Evolutionary conservation across 164 flowering plant genomes (phyloP), one percentile per base, ranked within the genome.

Genomic region (Umbilicus rupestris): DNA sequence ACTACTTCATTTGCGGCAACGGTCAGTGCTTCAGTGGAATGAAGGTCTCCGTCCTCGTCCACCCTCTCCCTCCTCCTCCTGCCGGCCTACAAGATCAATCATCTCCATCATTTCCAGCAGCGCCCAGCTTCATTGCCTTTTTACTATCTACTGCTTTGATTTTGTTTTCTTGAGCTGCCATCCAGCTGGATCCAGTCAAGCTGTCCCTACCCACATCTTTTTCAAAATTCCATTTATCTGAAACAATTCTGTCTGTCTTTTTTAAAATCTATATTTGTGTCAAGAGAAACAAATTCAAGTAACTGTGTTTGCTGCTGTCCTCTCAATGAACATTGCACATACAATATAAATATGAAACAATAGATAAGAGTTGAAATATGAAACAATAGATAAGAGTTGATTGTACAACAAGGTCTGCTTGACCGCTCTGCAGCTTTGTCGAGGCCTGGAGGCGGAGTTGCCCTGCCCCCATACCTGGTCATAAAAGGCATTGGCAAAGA

Each of bases 31-130:
- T 71, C 29, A 78, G 50, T 57, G 92, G 96, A 24, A 88, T 88
- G 96, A 88, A 88, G 73, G 96, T 88, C 39, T 73, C 90, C 8
- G 78, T 88, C 35, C 33, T 80, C 9, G 96, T 88, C 29, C 96
- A 88, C 57, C 72, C 81, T 24, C 84, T 88, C 1, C 86, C 84
- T 6, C 84, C 89, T 1, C 39, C 82, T 5, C 30, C 70, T 22
- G 19, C 55, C 33, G 31, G 69, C 16, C 64, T 68, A 2, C 69
- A 64, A 11, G 57, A 52, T 5, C 30, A 73, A 4, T 68, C 77
- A 12, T 12, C 67, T 6, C 12, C n/a, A 62, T 12, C 55, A 8
- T n/a, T 55, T 5, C 11, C 52, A 16, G 52, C 28, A 20, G 57
- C 57, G 24, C 19, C 60, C 29, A 28, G 10, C 10, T 28, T 28